A percentile compares a stretch with the other conserved stretches of the same genome.
Conservation (phyloP, 495 filamentous ascomycete species). For the Aspergillus cavernicola region DNA sequence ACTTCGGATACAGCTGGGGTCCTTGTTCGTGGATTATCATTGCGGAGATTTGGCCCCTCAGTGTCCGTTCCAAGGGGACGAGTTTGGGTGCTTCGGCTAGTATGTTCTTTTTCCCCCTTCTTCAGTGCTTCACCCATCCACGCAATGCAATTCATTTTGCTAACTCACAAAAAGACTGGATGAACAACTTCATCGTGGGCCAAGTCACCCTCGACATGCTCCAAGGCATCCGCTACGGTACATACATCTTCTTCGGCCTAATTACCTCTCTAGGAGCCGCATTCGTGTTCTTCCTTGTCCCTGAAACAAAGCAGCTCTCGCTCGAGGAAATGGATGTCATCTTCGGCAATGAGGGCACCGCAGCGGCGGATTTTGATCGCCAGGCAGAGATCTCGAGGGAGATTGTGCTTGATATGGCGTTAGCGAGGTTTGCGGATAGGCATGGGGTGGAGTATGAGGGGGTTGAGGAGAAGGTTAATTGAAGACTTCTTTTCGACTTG, state of each 20-base stretch:
- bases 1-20: slow-evolving; percentile 71
- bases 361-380: slow-evolving; percentile 59
- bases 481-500: not conserved
- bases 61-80: slow-evolving; percentile 69
- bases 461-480: not conserved
- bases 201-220: slow-evolving; percentile 75
- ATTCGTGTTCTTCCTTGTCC: slow-evolving; percentile 50
- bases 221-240: slow-evolving; percentile 59
- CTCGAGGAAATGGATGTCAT: slow-evolving; percentile 59
- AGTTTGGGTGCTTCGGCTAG: slow-evolving; percentile 60
- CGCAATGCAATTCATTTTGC: too few relatives aligned
- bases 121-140: too few relatives aligned
- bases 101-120: slow-evolving; percentile 16
- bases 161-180: slow-evolving; percentile 40
- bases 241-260: slow-evolving; percentile 68
- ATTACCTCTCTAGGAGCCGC: slow-evolving; percentile 57
- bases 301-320: slow-evolving; percentile 53
- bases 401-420: slow-evolving; percentile 52
- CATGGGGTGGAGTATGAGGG: not conserved
- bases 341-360: slow-evolving; percentile 63
- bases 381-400: slow-evolving; percentile 66
- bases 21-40: slow-evolving; percentile 65
- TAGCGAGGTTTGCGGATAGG: slow-evolving; percentile 1
- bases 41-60: slow-evolving; percentile 74
- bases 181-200: slow-evolving; percentile 64